Percentiles rank a stretch among this genome's conserved stretches.
Evolutionary conservation across 208 protist genomes (phyloP).

Genomic region (Herpetomonas tarakana): DNA sequence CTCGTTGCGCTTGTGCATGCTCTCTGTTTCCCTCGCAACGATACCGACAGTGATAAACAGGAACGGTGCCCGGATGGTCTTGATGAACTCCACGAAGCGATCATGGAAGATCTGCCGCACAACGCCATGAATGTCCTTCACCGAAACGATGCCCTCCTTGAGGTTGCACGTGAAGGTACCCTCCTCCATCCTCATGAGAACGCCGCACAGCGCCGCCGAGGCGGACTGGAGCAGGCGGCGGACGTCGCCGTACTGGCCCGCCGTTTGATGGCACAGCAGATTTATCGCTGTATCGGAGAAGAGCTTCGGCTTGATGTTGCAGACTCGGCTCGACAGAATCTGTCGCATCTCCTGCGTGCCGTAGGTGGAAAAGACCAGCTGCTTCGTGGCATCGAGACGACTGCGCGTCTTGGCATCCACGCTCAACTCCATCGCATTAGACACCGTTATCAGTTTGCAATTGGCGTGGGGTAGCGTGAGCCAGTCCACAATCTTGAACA

Average conservation of each 20-base stretch:
- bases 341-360: conserved; percentile 63
- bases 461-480: conserved; percentile 70
- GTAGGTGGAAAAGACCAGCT: conserved; percentile 84
- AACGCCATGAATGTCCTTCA: conserved; percentile 72
- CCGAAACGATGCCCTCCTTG: conserved; percentile 60
- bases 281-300: conserved; percentile 79
- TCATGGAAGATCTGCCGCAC: conserved; percentile 88
- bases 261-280: conserved; percentile 80
- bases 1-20: conserved; percentile 39
- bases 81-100: conserved; percentile 85
- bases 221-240: conserved; percentile 80
- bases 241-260: conserved; percentile 89
- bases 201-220: conserved; percentile 75
- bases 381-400: conserved; percentile 74
- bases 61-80: conserved; percentile 54
- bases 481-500: conserved; percentile 89
- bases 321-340: conserved; percentile 63
- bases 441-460: conserved; percentile 88
- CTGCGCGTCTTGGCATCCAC: conserved; percentile 85
- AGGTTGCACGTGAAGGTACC: conserved; percentile 20
- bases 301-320: conserved; percentile 61
- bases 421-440: conserved; percentile 85
- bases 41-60: conserved; percentile 70
- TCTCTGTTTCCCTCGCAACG: conserved; percentile 66
- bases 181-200: conserved; percentile 78